These are phyloP conservation scores for Danielozyma ontarioensis DNA, from an alignment of 805 yeast genomes.

Conservation along the genomic window DNA sequence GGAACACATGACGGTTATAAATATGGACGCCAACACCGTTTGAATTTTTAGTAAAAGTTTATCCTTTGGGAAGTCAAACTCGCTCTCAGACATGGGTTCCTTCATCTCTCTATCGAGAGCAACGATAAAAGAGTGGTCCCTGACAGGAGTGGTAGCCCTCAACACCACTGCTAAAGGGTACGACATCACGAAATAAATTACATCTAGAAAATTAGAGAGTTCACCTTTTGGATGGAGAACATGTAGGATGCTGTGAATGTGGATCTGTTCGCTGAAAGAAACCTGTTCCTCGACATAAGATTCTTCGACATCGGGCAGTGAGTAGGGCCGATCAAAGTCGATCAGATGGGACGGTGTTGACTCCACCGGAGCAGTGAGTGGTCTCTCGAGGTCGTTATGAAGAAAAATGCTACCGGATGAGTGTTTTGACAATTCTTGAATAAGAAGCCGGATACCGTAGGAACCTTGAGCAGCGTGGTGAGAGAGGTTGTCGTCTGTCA, in stretches of 20 bases:
- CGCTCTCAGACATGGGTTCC: slow-evolving; percentile 2
- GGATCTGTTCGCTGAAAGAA: background rate
- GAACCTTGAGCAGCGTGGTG: slow-evolving; percentile 19
- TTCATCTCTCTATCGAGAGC: slow-evolving; percentile 3
- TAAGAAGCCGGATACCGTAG: slow-evolving; percentile 27
- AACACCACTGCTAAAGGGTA: slow-evolving; percentile 22
- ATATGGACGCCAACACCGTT: slow-evolving; percentile 6
- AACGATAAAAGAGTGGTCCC: slow-evolving; percentile 13
- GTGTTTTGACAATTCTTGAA: slow-evolving; percentile 27
- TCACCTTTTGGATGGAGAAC: background rate
- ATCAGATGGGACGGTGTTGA: too few relatives aligned
- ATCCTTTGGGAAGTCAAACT: slow-evolving; percentile 15
- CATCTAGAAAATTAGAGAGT: slow-evolving; percentile 3
- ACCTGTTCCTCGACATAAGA: background rate
- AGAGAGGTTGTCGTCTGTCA: slow-evolving; percentile 2
- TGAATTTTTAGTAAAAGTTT: slow-evolving; percentile 21
- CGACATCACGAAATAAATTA: slow-evolving; percentile 10
- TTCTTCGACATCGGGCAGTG: slow-evolving; percentile 1
- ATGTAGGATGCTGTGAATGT: background rate
- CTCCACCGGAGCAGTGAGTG: slow-evolving; percentile 8
- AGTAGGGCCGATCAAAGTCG: too few relatives aligned
- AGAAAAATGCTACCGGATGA: slow-evolving; percentile 11
- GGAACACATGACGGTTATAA: too few relatives aligned
- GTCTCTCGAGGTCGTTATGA: slow-evolving; percentile 5
- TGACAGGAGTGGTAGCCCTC: slow-evolving; percentile 28